Evolutionary conservation across 257 asterid genomes (phyloP).

Genomic region (Capsicum pubescens): DNA sequence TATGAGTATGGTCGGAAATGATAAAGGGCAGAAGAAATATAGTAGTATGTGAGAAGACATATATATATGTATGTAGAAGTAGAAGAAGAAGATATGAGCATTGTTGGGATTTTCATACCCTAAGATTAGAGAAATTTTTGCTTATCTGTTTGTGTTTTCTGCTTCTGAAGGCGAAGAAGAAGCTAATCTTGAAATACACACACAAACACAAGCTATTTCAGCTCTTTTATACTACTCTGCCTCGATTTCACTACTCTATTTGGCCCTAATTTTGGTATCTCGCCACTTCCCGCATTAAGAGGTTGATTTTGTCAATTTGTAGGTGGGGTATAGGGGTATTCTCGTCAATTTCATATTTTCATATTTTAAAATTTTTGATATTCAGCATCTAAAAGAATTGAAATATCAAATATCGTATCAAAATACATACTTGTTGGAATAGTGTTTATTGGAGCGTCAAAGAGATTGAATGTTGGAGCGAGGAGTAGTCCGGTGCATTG

Average conservation of each 20-base stretch:
- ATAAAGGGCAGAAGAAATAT: slow-evolving; percentile 20
- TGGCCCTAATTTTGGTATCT: slow-evolving; percentile 16
- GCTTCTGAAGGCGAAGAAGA: slow-evolving; percentile 26
- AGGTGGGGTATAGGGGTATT: neutral
- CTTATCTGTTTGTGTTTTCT: slow-evolving; percentile 21
- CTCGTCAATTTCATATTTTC: neutral
- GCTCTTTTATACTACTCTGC: neutral
- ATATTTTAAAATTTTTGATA: too few species aligned
- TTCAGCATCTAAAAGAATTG: too few species aligned
- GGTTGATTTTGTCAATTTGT: neutral
- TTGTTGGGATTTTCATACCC: slow-evolving; percentile 23
- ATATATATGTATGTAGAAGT: slow-evolving; percentile 4
- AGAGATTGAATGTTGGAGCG: too few species aligned
- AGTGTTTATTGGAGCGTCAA: too few species aligned
- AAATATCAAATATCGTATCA: too few species aligned
- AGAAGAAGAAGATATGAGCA: slow-evolving; percentile 25
- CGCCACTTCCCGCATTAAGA: neutral
- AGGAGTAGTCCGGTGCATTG: too few species aligned
- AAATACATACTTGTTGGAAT: too few species aligned
- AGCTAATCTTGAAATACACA: slow-evolving; percentile 22
- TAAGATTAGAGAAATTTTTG: neutral
- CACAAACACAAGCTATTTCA: neutral
- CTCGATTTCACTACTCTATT: neutral
- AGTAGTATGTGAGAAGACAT: slow-evolving; percentile 25
- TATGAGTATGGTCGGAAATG: slow-evolving; percentile 21